Conservation (phyloP, 139 green algal genomes). For the Raphidocelis subcapitata region DNA sequence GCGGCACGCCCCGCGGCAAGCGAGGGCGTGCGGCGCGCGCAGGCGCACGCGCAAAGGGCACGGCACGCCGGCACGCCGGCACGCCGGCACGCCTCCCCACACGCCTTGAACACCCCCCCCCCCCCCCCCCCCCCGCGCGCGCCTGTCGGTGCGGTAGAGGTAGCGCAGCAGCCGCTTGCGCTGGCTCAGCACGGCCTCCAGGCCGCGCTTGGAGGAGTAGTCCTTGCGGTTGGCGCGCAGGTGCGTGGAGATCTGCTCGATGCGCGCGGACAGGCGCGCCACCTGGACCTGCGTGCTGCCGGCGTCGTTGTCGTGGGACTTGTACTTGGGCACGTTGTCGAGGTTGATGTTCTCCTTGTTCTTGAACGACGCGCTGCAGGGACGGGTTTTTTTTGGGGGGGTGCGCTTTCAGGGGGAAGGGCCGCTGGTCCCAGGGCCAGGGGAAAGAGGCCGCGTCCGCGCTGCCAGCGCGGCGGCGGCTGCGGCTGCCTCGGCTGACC, state of each 20-base stretch:
- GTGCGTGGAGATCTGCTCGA: conserved; percentile 54
- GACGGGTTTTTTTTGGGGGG: not conserved
- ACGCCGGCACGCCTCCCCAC: not conserved
- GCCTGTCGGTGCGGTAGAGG: conserved; percentile 61
- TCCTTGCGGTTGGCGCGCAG: conserved; percentile 71
- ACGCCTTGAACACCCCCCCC: not conserved
- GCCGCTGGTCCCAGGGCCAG: no score
- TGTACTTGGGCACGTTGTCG: conserved; percentile 20
- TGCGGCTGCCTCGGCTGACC: no score
- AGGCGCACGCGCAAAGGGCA: not conserved
- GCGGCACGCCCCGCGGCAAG: not conserved
- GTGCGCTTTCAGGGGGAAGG: no score
- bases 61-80: not conserved
- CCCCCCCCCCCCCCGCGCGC: not conserved
- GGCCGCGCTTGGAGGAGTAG: conserved; percentile 51
- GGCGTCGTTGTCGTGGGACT: conserved; percentile 44
- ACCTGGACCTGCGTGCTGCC: conserved; percentile 68
- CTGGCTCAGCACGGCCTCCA: conserved; percentile 60
- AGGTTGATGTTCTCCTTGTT: conserved; percentile 69
- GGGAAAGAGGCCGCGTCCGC: no score
- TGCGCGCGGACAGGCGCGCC: conserved; percentile 54
- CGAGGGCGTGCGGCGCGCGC: not conserved
- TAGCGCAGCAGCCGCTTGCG: conserved; percentile 73
- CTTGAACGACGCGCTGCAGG: conserved; percentile 54
- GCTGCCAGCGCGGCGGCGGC: no score